Evolutionary conservation across 495 filamentous ascomycete species (phyloP).

Genomic region (Penicillium waksmanii): DNA sequence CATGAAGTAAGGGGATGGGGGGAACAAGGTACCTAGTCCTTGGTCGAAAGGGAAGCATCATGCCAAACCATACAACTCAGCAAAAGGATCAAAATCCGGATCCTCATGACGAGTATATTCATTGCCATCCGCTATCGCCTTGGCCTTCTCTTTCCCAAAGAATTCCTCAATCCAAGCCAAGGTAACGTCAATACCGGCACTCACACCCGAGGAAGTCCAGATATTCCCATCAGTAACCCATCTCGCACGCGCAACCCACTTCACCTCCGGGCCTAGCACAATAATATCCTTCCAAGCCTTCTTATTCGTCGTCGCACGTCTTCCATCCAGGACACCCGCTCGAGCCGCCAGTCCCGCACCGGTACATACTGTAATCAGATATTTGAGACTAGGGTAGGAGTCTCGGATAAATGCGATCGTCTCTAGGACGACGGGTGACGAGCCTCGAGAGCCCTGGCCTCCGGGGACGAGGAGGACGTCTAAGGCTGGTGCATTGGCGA

Average conservation of each 20-base stretch:
- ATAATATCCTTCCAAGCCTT: slow-evolving; percentile 30
- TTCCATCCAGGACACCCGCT: slow-evolving; percentile 62
- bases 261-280: slow-evolving; percentile 44
- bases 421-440: slow-evolving; percentile 19
- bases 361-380: slow-evolving; percentile 66
- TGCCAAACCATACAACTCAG: slow-evolving; percentile 23
- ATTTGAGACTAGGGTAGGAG: slow-evolving; percentile 49
- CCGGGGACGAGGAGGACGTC: slow-evolving; percentile 73
- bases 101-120: slow-evolving; percentile 27
- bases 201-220: slow-evolving; percentile 67
- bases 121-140: slow-evolving; percentile 15
- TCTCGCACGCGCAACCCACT: slow-evolving; percentile 64
- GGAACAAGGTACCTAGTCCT: neutral
- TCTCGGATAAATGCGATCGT: slow-evolving; percentile 50
- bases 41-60: neutral
- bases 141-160: slow-evolving; percentile 22
- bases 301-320: slow-evolving; percentile 58
- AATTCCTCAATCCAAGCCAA: slow-evolving; percentile 32
- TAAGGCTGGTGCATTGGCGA: slow-evolving; percentile 40
- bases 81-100: slow-evolving; percentile 27
- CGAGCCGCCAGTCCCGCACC: slow-evolving; percentile 55
- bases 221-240: slow-evolving; percentile 70
- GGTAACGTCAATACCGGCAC: slow-evolving; percentile 67
- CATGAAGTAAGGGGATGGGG: neutral
- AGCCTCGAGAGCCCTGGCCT: slow-evolving; percentile 55